A percentile compares a stretch with the other conserved stretches of the same genome.
phyloP scores from a whole-genome alignment of 306 rosid species.

The Prosopis cineraria region DNA sequence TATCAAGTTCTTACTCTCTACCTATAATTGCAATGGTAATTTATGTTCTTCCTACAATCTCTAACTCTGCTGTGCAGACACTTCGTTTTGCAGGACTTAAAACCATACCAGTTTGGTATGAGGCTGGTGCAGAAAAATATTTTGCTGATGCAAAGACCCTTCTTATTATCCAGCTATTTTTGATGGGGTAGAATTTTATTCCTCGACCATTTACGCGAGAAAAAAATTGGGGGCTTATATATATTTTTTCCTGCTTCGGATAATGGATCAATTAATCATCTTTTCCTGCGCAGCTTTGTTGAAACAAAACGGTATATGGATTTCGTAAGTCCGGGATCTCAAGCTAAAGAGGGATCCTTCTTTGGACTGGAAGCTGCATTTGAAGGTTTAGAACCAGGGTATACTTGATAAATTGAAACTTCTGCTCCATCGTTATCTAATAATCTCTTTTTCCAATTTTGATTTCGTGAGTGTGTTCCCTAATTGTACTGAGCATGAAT shows the following conservation, averaged over 20 bases:
- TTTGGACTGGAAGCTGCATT: slow-evolving; percentile 79
- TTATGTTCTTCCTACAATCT: background rate
- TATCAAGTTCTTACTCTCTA: background rate
- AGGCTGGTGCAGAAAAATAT: slow-evolving; percentile 80
- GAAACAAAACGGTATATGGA: slow-evolving; percentile 96
- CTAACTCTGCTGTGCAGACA: slow-evolving; percentile 51
- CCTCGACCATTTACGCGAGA: slow-evolving; percentile 10
- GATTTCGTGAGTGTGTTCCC: background rate
- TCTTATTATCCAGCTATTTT: slow-evolving; percentile 72
- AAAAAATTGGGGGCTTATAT: slow-evolving; percentile 20
- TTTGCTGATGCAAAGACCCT: slow-evolving; percentile 74
- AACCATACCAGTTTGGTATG: slow-evolving; percentile 75
- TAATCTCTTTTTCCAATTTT: background rate
- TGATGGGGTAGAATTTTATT: slow-evolving; percentile 71
- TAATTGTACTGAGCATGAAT: background rate
- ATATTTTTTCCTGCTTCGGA: background rate
- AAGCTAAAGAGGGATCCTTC: slow-evolving; percentile 76
- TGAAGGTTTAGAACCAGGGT: slow-evolving; percentile 93
- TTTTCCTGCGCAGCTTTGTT: slow-evolving; percentile 59
- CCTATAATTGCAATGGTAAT: background rate
- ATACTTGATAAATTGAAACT: slow-evolving; percentile 21
- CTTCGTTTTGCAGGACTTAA: slow-evolving; percentile 76
- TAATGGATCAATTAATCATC: slow-evolving; percentile 8
- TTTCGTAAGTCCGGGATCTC: slow-evolving; percentile 88
- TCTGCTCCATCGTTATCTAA: background rate